Base-by-base conservation (phyloP, 768 basidiomycete species). In the Lentinus brumalis region DNA sequence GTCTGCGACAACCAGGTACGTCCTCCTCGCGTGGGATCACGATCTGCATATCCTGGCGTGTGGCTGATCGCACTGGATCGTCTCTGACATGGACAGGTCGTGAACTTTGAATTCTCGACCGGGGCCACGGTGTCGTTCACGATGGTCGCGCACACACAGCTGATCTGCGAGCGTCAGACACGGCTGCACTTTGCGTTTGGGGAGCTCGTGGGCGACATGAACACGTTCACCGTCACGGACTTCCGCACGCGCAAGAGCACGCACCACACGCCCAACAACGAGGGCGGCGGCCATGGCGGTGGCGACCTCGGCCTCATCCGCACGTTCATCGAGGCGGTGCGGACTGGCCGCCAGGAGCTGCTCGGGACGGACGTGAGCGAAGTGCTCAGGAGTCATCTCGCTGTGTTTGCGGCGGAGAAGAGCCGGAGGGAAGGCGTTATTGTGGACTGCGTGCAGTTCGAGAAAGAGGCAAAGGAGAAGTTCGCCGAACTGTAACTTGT, bases 141-240 rank as follows among this genome's bases (percentile, higher is more conserved):
- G 18, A 94, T 96, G 92, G 83, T 92, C 50, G 94, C 94, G 12
- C 91, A 86, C 70, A 91, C 91, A 0, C 81, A 83, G n/a, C 77
- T 82, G 45, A 83, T 94, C 47, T 94, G 94, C 72, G 81, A 90
- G 38, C 87, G 94, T n/a, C 87, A 92, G 68, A 88, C 90, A 5
- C 83, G 91, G 14, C 77, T 94, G 69, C 92, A 95, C 71, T 95
- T 95, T 67, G 86, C 88, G 3, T 83, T 91, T 59, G 94, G 94
- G 5, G 94, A 95, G 75, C 87, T 96, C 53, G 80, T 94, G n/a
- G 94, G 94, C 30, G 84, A 96, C 72, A 92, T 92, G 91, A 73
- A 59, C 15, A 81, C 75, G 11, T 94, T 90, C 69, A 91, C 86
- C 14, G 85, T 91, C 18, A 87, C 84, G 21, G 86, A 94, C 74